Percentiles rank a stretch among this genome's conserved stretches.
These are phyloP conservation scores for Spirogloea muscicola DNA, from an alignment of 139 green algal genomes.

Conservation along the genomic window DNA sequence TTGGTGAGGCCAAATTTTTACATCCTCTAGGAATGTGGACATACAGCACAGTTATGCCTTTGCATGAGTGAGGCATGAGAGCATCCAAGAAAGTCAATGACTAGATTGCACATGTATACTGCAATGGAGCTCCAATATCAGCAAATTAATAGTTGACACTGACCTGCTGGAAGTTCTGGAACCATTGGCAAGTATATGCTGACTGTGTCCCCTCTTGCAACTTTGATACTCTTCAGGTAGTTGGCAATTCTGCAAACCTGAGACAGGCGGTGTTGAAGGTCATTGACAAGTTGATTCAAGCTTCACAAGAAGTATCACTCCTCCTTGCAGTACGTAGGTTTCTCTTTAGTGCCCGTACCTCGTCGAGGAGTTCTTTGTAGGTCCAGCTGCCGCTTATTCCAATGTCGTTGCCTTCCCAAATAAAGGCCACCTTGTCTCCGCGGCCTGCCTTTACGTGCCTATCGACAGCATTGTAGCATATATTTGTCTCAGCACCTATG, in stretches of 20 bases:
- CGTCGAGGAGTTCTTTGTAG: slow-evolving; percentile 61
- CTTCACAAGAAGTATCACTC: too few species aligned
- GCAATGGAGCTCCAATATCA: background rate
- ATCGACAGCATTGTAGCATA: slow-evolving; percentile 87
- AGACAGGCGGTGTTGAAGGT: too few species aligned
- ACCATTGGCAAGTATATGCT: slow-evolving; percentile 97
- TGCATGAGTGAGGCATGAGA: too few species aligned
- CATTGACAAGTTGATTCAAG: too few species aligned
- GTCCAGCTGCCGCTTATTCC: slow-evolving; percentile 61
- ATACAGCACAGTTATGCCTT: too few species aligned
- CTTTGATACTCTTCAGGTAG: slow-evolving; percentile 73
- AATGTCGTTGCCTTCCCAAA: slow-evolving; percentile 72
- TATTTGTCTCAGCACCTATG: slow-evolving; percentile 72
- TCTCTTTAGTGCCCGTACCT: slow-evolving; percentile 20
- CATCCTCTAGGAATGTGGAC: too few species aligned
- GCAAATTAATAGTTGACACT: background rate
- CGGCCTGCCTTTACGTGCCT: slow-evolving; percentile 58
- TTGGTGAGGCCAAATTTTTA: too few species aligned
- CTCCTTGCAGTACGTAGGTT: too few species aligned
- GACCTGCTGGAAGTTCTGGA: slow-evolving; percentile 70
- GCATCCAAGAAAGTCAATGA: too few species aligned
- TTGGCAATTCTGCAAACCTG: slow-evolving; percentile 73
- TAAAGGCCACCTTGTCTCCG: slow-evolving; percentile 50
- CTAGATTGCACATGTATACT: too few species aligned
- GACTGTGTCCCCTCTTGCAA: slow-evolving; percentile 81